Conservation (phyloP, 306 rosid genomes). For the Sesbania bispinosa region DNA sequence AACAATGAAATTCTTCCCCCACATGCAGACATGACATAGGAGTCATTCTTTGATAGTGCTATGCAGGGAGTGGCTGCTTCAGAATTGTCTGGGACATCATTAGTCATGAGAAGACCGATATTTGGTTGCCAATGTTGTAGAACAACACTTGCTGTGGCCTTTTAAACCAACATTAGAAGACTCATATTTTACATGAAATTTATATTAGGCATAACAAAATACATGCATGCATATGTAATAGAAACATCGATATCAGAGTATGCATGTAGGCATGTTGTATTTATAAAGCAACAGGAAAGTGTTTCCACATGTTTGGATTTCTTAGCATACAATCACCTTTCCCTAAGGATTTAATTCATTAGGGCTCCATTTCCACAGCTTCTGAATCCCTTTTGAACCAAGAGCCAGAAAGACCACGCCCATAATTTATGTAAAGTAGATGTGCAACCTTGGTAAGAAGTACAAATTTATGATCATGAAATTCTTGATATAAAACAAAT, state of each 20-base stretch:
- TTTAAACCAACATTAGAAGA: neutral
- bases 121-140: conserved; percentile 6
- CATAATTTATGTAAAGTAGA: conserved; percentile 61
- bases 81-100: neutral
- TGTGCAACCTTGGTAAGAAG: conserved; percentile 49
- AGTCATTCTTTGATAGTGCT: conserved; percentile 54
- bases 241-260: neutral
- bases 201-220: neutral
- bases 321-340: conserved; percentile 34
- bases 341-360: conserved; percentile 47
- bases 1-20: conserved; percentile 58
- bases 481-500: neutral
- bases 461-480: neutral
- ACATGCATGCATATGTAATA: neutral
- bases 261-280: neutral
- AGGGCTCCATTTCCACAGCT: conserved; percentile 67
- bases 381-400: conserved; percentile 60
- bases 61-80: conserved; percentile 47
- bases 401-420: conserved; percentile 64
- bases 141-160: conserved; percentile 58
- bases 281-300: neutral
- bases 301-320: neutral
- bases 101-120: neutral
- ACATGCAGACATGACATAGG: conserved; percentile 46
- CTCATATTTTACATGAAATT: neutral